phyloP scores from a whole-genome alignment of 306 rosid genomes.

The Vicia villosa region DNA sequence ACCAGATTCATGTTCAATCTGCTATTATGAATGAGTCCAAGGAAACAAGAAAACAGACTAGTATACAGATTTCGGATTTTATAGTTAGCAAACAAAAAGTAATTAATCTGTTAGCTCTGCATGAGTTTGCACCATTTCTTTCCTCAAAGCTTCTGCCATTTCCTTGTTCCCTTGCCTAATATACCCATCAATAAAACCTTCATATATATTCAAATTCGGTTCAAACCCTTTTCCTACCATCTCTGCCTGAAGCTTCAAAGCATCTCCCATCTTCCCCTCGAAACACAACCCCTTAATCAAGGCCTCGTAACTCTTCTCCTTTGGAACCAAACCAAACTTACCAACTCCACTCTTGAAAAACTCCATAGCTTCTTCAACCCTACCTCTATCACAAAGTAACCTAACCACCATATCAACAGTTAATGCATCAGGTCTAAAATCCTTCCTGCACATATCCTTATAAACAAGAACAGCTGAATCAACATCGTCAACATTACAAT shows the following conservation, averaged over 20 bases:
- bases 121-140: constrained; percentile 59
- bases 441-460: constrained; percentile 67
- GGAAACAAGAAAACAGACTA: background rate
- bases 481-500: constrained; percentile 49
- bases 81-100: constrained; percentile 7
- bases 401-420: constrained; percentile 49
- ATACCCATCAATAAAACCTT: constrained; percentile 63
- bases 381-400: constrained; percentile 51
- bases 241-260: constrained; percentile 74
- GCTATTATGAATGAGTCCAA: background rate
- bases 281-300: constrained; percentile 62
- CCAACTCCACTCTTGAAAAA: constrained; percentile 48
- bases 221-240: constrained; percentile 80
- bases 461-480: constrained; percentile 65
- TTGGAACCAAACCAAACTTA: constrained; percentile 47
- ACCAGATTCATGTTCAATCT: constrained; percentile 3
- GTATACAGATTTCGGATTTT: constrained; percentile 1
- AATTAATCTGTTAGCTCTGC: constrained; percentile 33
- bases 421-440: constrained; percentile 52
- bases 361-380: constrained; percentile 55
- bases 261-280: constrained; percentile 67
- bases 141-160: constrained; percentile 61
- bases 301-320: constrained; percentile 57
- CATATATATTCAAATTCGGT: constrained; percentile 54
- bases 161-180: constrained; percentile 58